Conservation (phyloP, 495 filamentous ascomycete genomes). For the Clavariopsis aquatica region DNA sequence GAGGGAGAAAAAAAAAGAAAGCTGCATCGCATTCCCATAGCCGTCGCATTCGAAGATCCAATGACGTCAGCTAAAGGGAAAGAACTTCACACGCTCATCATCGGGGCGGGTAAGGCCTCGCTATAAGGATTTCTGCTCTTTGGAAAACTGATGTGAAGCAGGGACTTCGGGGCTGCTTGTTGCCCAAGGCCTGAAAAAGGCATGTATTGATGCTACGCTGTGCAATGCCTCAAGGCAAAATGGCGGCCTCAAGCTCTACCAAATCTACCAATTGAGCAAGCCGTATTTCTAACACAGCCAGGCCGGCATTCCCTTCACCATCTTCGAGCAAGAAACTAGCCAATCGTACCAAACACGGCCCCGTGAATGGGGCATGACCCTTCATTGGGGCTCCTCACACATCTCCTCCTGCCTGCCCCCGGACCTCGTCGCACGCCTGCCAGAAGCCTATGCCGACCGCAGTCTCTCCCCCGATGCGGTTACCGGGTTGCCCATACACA, state of each 20-base stretch:
- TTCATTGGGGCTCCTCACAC: background rate
- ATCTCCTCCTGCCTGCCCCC: background rate
- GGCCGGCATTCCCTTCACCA: background rate
- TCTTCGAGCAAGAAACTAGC: conserved; percentile 2
- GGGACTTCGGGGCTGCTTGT: conserved; percentile 32
- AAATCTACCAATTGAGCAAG: background rate
- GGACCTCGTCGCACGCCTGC: conserved; percentile 1
- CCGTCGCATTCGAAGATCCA: background rate
- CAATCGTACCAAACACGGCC: background rate
- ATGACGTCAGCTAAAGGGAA: background rate
- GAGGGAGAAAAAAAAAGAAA: no score
- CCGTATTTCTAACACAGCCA: background rate
- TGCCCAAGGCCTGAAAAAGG: conserved; percentile 15
- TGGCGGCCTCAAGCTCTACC: no score
- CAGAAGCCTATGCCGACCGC: background rate
- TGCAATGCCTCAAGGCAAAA: no score
- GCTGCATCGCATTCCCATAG: background rate
- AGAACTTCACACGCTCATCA: conserved; percentile 25
- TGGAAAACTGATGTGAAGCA: background rate
- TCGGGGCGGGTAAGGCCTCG: conserved; percentile 26
- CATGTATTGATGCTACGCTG: no score
- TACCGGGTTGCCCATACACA: conserved; percentile 15
- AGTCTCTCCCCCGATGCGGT: background rate
- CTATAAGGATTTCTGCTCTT: background rate
- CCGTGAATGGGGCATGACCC: background rate